These are phyloP conservation scores for Erodium trifolium DNA, from an alignment of 441 rosid genomes.

Conservation along the genomic window DNA sequence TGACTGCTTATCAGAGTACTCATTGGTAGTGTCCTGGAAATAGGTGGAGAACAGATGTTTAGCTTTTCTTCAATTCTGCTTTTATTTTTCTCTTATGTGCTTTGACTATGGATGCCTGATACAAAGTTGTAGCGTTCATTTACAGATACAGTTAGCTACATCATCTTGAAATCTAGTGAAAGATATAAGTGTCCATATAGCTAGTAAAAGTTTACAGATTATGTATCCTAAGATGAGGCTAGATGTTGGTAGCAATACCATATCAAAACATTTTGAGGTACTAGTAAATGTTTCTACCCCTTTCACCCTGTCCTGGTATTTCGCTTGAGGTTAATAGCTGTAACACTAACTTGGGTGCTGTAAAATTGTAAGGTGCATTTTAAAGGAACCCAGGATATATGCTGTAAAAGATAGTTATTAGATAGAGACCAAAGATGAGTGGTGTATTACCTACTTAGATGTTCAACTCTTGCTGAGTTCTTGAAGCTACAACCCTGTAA, in stretches of 20 bases:
- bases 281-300: background rate
- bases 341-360: background rate
- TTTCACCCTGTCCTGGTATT: background rate
- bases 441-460: background rate
- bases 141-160: background rate
- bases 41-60: background rate
- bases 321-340: background rate
- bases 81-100: background rate
- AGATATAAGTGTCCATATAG: background rate
- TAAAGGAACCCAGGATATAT: background rate
- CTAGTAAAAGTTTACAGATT: background rate
- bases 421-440: background rate
- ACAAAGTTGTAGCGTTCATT: background rate
- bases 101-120: background rate
- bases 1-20: background rate
- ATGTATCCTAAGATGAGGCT: background rate
- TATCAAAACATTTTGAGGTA: background rate
- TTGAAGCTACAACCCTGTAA: background rate
- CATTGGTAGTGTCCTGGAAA: background rate
- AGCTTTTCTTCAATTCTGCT: background rate
- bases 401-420: background rate
- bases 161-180: background rate
- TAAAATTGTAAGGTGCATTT: background rate
- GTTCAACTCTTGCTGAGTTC: background rate
- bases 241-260: background rate